Evolutionary conservation across 176 grass and related monocot genomes (phyloP).

Genomic region (Juncus effusus): DNA sequence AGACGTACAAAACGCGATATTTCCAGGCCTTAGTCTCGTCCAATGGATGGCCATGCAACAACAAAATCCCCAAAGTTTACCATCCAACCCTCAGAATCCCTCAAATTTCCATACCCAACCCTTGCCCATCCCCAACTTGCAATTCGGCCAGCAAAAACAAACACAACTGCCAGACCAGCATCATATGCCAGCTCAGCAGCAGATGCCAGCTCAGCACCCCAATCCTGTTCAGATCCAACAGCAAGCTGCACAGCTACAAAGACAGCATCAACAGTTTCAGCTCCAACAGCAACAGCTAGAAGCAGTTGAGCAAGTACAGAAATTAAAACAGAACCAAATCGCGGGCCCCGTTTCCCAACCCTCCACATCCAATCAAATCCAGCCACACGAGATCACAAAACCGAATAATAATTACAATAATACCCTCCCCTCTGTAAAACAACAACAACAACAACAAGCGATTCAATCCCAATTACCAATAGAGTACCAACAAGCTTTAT

Average conservation of each 20-base stretch:
- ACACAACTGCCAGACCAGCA: conserved; percentile 36
- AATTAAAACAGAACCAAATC: conserved; percentile 31
- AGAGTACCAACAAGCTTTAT: conserved; percentile 70
- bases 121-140: conserved; percentile 52
- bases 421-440: conserved; percentile 22
- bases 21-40: conserved; percentile 81
- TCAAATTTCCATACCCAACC: conserved; percentile 61
- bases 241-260: conserved; percentile 50
- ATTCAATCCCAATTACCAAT: conserved; percentile 54
- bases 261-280: conserved; percentile 47
- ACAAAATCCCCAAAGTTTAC: conserved; percentile 72
- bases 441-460: conserved; percentile 55
- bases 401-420: conserved; percentile 22
- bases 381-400: conserved; percentile 43
- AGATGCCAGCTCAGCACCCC: conserved; percentile 53
- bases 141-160: conserved; percentile 44
- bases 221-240: conserved; percentile 48
- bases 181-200: conserved; percentile 47
- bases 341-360: conserved; percentile 60
- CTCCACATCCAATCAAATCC: conserved; percentile 57
- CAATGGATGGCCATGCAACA: conserved; percentile 99
- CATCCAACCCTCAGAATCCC: conserved; percentile 35
- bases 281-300: conserved; percentile 25
- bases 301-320: conserved; percentile 21
- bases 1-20: conserved; percentile 77